Evolutionary conservation across 305 asterid species (phyloP).

Genomic region (Striga hermonthica): DNA sequence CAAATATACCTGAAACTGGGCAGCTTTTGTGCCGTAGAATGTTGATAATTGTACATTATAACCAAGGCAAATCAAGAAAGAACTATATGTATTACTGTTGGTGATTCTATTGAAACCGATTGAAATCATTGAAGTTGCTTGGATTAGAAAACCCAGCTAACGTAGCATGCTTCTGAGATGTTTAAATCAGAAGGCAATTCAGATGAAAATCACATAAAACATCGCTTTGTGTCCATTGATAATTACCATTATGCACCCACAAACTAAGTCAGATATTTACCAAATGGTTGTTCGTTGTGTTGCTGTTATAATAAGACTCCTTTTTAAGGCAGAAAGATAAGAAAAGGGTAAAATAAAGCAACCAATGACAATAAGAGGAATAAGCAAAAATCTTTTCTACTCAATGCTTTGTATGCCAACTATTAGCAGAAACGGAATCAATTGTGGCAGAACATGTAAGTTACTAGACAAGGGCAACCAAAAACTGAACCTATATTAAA

Average conservation of each 20-base stretch:
- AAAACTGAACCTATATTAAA: slow-evolving; percentile 18
- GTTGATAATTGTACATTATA: slow-evolving; percentile 10
- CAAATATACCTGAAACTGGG: slow-evolving; percentile 20
- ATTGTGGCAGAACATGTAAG: slow-evolving; percentile 10
- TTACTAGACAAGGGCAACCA: slow-evolving; percentile 1
- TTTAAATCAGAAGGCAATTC: slow-evolving; percentile 5
- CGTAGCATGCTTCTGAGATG: slow-evolving; percentile 2
- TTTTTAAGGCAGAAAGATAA: slow-evolving; percentile 1
- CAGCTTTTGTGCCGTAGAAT: slow-evolving; percentile 7
- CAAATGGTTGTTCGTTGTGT: slow-evolving; percentile 7
- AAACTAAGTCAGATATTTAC: neutral
- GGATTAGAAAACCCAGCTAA: neutral
- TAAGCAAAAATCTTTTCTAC: slow-evolving; percentile 9
- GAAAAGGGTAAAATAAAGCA: neutral
- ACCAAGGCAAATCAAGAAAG: slow-evolving; percentile 11
- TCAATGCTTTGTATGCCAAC: slow-evolving; percentile 15
- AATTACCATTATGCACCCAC: neutral
- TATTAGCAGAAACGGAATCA: slow-evolving; percentile 15
- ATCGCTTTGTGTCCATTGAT: neutral
- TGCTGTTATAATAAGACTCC: neutral
- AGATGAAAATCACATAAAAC: neutral
- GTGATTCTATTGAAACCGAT: slow-evolving; percentile 16
- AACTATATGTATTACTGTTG: neutral
- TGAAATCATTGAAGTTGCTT: slow-evolving; percentile 10
- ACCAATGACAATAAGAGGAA: too few relatives aligned